These are phyloP conservation scores for Bipolaris bicolor DNA, from an alignment of 2,329 filamentous ascomycete species.

Conservation along the genomic window DNA sequence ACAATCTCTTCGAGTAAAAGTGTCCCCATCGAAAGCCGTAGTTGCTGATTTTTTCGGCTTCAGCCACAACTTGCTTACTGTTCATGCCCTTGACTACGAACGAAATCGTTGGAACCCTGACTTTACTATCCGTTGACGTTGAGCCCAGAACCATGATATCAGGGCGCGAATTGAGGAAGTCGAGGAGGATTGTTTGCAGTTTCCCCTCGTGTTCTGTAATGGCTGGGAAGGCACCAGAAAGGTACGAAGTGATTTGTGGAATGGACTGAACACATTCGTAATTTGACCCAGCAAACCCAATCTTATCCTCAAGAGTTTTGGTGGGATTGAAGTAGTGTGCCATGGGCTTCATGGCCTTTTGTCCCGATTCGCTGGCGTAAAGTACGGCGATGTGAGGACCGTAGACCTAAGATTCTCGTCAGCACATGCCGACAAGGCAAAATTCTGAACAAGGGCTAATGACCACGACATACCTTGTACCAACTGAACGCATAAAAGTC, in stretches of 20 bases:
- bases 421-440: not conserved
- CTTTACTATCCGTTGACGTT: slow-evolving; percentile 52
- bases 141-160: slow-evolving; percentile 67
- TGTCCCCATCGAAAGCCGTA: slow-evolving; percentile 71
- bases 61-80: slow-evolving; percentile 65
- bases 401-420: slow-evolving; percentile 60
- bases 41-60: slow-evolving; percentile 63
- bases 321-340: slow-evolving; percentile 72
- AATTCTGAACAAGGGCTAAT: not conserved
- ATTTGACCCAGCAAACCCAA: slow-evolving; percentile 70
- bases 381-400: slow-evolving; percentile 76
- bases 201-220: slow-evolving; percentile 66
- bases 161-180: slow-evolving; percentile 61
- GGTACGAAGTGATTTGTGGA: slow-evolving; percentile 66
- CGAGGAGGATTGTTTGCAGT: slow-evolving; percentile 65
- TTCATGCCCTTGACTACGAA: slow-evolving; percentile 66
- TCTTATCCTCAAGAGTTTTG: slow-evolving; percentile 67
- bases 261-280: slow-evolving; percentile 73
- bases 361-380: slow-evolving; percentile 66
- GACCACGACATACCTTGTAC: slow-evolving; percentile 65
- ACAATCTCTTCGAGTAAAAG: slow-evolving; percentile 71
- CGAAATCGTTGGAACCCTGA: slow-evolving; percentile 70
- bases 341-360: slow-evolving; percentile 62
- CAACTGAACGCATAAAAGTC: slow-evolving; percentile 81
- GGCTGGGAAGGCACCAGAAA: slow-evolving; percentile 51